Evolutionary conservation across 805 yeast species (phyloP), one percentile per base, ranked within the genome.

Genomic region (Lipomyces sp.): DNA sequence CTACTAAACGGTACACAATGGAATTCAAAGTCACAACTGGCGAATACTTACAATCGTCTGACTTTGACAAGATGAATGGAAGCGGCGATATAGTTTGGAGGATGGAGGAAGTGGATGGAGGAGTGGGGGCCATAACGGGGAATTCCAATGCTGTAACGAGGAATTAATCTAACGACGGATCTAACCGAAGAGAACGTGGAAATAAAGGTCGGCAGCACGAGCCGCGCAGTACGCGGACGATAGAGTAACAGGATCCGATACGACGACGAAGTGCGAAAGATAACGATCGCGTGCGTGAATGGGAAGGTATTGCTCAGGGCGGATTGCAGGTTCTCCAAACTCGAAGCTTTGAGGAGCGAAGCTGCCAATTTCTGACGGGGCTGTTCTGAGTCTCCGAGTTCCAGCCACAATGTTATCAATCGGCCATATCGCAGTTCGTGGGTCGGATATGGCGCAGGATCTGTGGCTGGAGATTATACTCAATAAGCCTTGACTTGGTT

Each of bases 31-130:
- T 24, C 48, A 15, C 48, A 4, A 42, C n/a, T n/a, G 15, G 24
- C 48, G 5, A 24, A 33, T 34, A 53, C 71, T n/a, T 57, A 67
- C 71, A 35, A 34, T 67, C 71, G 45, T 67, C 71, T 13, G 69
- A 65, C 51, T 61, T 67, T 13, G 66, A 67, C n/a, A 66, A 57
- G 29, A 67, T 65, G 37, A 67, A 66, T 2, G 71, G 71, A 15
- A 67, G 65, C 13, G 71, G 71, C 33, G 71, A 67, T 56, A 67
- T 64, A n/a, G 70, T 67, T 60, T 67, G 71, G 37, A 67, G 62
- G 53, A 67, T 67, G 6, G 71, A 67, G 29, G 71, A 59, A 11
- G 54, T 18, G 13, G 71, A 57, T 7, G 71, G 64, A 13, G 71
- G 63, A 11, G 65, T 50, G 50, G 69, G 69, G 11, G 64, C 69